These are phyloP conservation scores for Silene vulgaris DNA, from an alignment of 179 eudicot genomes.

Conservation along the genomic window DNA sequence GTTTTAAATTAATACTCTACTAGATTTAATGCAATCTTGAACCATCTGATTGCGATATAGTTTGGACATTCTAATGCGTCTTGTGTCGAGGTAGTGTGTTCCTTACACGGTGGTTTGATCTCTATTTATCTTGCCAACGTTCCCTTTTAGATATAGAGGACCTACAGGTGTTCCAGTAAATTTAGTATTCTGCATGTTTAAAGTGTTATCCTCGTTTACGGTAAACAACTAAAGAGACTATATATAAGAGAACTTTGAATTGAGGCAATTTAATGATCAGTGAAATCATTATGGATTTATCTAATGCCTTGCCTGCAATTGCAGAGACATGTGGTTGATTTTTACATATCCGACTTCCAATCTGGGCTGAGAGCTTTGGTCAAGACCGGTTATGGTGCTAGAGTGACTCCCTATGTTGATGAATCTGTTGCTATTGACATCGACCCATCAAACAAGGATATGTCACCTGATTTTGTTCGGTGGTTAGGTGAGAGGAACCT, in stretches of 20 bases:
- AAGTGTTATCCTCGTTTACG: not conserved
- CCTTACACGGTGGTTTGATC: not conserved
- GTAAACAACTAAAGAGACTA: too few relatives aligned
- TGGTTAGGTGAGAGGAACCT: conserved; percentile 76
- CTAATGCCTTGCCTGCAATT: conserved; percentile 20
- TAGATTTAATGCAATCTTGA: too few relatives aligned
- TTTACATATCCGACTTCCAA: conserved; percentile 96
- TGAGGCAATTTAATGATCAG: not conserved
- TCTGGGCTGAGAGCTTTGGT: conserved; percentile 94
- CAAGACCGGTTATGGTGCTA: conserved; percentile 86
- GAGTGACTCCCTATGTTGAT: conserved; percentile 89
- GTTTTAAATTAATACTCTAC: too few relatives aligned
- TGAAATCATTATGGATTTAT: conserved; percentile 5
- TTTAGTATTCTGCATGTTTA: not conserved
- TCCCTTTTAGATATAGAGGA: not conserved
- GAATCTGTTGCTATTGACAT: conserved; percentile 73
- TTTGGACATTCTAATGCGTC: not conserved
- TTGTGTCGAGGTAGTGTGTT: not conserved
- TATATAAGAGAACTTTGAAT: not conserved
- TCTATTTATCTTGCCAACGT: not conserved
- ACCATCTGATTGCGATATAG: not conserved
- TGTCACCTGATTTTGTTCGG: conserved; percentile 74
- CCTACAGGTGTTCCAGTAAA: not conserved
- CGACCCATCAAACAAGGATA: conserved; percentile 59
- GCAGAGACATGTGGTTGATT: conserved; percentile 94